Evolutionary conservation across 805 yeast genomes (phyloP).

Genomic region (Cyberlindnera subsufficiens): DNA sequence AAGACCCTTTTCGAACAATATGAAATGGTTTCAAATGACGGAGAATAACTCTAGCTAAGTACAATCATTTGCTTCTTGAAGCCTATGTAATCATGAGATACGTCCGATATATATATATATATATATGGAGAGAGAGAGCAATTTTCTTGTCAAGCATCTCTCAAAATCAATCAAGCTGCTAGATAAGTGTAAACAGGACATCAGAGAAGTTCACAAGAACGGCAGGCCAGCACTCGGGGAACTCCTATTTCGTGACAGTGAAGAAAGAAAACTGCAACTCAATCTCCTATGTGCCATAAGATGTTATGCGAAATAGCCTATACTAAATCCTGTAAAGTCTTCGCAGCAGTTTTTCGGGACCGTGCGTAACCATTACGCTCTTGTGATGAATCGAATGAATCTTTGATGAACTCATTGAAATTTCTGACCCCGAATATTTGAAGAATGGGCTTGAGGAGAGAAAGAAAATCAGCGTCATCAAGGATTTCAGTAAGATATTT

Average conservation of each 20-base stretch:
- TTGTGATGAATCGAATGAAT: slow-evolving; percentile 7
- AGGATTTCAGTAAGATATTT: slow-evolving; percentile 16
- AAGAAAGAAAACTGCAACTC: slow-evolving; percentile 22
- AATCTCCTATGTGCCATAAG: slow-evolving; percentile 20
- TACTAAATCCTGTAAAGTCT: slow-evolving; percentile 16
- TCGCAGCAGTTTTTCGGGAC: slow-evolving; percentile 12
- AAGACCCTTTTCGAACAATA: no score
- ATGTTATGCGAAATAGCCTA: slow-evolving; percentile 14
- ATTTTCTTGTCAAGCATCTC: slow-evolving; percentile 15
- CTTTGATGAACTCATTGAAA: slow-evolving; percentile 5
- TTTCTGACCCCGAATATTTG: slow-evolving; percentile 6
- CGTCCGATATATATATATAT: no score
- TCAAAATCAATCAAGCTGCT: slow-evolving; percentile 22
- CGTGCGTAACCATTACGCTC: slow-evolving; percentile 8
- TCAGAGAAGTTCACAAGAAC: slow-evolving; percentile 18
- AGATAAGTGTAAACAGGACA: slow-evolving; percentile 22
- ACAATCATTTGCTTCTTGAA: no score
- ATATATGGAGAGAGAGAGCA: no score
- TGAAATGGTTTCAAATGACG: no score
- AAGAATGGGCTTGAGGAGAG: slow-evolving; percentile 12
- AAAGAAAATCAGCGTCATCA: slow-evolving; percentile 17
- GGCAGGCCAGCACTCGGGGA: slow-evolving; percentile 3
- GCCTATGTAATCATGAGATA: no score
- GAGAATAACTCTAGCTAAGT: no score
- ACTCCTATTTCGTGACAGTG: slow-evolving; percentile 8